Percentiles rank a stretch among this genome's conserved stretches.
phyloP scores from a whole-genome alignment of 1,284 basidiomycete genomes.

The Volvariella volvacea region DNA sequence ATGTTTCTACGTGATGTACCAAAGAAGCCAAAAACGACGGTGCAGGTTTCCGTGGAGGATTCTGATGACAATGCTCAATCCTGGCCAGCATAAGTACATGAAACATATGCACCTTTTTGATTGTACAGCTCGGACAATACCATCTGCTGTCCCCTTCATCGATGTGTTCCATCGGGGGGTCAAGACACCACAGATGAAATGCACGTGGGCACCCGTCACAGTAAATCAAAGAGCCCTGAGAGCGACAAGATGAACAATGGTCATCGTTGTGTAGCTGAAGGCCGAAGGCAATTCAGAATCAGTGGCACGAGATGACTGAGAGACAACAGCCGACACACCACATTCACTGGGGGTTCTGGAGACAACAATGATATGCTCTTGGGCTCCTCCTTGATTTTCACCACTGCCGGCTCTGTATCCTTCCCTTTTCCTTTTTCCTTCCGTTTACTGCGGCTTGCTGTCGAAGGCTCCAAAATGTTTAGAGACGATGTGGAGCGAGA shows the following conservation, averaged over 20 bases:
- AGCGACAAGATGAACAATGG: constrained; percentile 88
- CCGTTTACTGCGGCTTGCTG: constrained; percentile 30
- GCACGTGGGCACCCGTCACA: constrained; percentile 96
- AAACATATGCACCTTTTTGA: constrained; percentile 50
- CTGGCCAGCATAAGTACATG: constrained; percentile 13
- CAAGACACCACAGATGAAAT: constrained; percentile 95
- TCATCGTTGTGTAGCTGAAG: constrained; percentile 76
- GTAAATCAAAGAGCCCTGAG: constrained; percentile 78
- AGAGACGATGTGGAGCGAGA: constrained; percentile 59
- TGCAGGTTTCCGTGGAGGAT: constrained; percentile 58
- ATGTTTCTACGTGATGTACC: constrained; percentile 56
- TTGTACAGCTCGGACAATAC: constrained; percentile 82
- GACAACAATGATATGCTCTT: constrained; percentile 37
- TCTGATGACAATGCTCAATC: constrained; percentile 32
- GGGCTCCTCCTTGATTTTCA: constrained; percentile 70
- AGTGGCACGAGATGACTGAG: constrained; percentile 14
- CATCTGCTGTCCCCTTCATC: constrained; percentile 85
- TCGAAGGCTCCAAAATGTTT: constrained; percentile 28
- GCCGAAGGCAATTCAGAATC: constrained; percentile 44
- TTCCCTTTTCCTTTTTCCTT: constrained; percentile 67
- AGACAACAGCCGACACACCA: constrained; percentile 29
- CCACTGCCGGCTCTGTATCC: constrained; percentile 37
- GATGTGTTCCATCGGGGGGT: constrained; percentile 86
- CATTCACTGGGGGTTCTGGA: constrained; percentile 40
- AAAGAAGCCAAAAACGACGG: constrained; percentile 62